Percentiles rank a stretch among this genome's conserved stretches.
Conservation (phyloP, 2,329 filamentous ascomycete species). For the Penicillium fuscoglaucum region DNA sequence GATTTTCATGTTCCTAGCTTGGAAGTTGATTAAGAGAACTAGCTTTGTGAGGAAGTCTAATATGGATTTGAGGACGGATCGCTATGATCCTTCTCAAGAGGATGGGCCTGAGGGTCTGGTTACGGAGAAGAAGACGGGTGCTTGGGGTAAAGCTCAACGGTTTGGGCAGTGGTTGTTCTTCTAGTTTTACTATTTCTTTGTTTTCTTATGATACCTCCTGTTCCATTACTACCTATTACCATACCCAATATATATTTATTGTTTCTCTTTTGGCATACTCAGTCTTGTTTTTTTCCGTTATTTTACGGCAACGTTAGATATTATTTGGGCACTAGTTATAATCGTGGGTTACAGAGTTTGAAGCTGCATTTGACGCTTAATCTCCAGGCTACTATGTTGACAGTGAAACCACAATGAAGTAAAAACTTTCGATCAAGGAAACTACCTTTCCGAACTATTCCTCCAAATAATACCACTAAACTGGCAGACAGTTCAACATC, state of each 20-base stretch:
- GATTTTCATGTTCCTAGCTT: conserved; percentile 55
- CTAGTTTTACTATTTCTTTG: conserved; percentile 13
- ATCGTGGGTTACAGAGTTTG: background rate
- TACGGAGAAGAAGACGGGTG: conserved; percentile 7
- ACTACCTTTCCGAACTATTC: background rate
- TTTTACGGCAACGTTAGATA: too few species aligned
- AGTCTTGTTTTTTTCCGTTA: background rate
- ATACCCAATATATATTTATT: background rate
- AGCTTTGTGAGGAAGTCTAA: conserved; percentile 47
- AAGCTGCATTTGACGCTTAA: too few species aligned
- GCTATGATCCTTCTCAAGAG: conserved; percentile 34
- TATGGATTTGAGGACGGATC: conserved; percentile 56
- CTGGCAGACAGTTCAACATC: background rate
- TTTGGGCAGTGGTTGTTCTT: conserved; percentile 45
- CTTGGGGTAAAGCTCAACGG: conserved; percentile 29
- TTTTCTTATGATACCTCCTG: conserved; percentile 10
- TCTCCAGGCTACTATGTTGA: background rate
- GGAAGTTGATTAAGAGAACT: conserved; percentile 56
- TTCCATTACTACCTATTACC: too few species aligned
- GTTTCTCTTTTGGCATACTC: background rate
- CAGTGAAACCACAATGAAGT: background rate
- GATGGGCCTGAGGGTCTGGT: conserved; percentile 29
- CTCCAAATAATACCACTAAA: background rate
- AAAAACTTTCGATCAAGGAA: background rate
- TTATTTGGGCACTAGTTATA: background rate